Base-by-base conservation (phyloP, 768 basidiomycete species). In the Naematelia aurantialba region DNA sequence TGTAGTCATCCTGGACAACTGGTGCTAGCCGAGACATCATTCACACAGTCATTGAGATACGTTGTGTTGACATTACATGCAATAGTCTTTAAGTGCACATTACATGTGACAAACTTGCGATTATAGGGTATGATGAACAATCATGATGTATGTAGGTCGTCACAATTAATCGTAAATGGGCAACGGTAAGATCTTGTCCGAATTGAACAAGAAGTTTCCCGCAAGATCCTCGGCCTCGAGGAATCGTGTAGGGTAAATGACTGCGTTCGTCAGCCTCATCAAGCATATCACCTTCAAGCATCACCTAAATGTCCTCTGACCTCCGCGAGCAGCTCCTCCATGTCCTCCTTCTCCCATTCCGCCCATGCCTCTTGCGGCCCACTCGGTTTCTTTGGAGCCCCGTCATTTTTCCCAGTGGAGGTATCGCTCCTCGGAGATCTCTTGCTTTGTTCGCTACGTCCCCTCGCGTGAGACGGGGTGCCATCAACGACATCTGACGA, bases 181-280 rank as follows among this genome's bases (percentile, higher is more conserved):
- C 24, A 76, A 53, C 25, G 75, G 77, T 53, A 77, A 63, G 45
- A 79, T 77, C 60, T 75, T 75, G 71, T 94, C 92, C 26, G 89
- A 67, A 70, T 89, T 89, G 79, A 94, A 94, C 60, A 96, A 78
- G 80, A 96, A 94, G 75, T 98, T 97, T 65, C 93, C 87, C 4
- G 88, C 86, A 0, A 85, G 81, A 72, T 94, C 91, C 78, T 97
- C 93, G n/a, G 85, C 88, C 76, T 97, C 93, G 60, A 98, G 71
- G 79, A 97, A 97, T 11, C 85, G 84, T 14, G 81, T 88, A 1
- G 93, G 86, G 78, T 89, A 89, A 11, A 89, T 55, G 39, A 97
- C 93, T 94, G 65, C n/a, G 31, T 19, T 39, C 31, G 34, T 56
- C 47, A 55, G 55, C 54, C 24, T 26, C 34, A 31, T 14, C 25